Conservation (phyloP, 108 stramenopile genomes). For the Mayamaea pseudoterrestris region DNA sequence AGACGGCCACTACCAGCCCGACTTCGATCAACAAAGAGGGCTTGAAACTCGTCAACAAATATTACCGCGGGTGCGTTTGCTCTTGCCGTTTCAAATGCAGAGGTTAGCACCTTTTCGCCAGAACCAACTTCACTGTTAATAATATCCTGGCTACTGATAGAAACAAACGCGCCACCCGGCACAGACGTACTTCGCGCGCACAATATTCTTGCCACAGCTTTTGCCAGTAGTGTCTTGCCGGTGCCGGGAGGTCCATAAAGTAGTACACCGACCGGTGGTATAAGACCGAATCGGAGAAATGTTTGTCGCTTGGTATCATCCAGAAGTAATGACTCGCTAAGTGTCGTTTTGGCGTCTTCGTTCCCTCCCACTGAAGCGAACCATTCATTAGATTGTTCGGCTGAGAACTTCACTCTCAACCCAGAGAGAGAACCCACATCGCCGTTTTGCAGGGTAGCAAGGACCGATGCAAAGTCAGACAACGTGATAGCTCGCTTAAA, state of each 20-base stretch:
- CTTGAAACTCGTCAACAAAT: slow-evolving; percentile 80
- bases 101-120: slow-evolving; percentile 63
- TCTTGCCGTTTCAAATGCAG: slow-evolving; percentile 59
- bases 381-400: neutral
- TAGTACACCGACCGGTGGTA: slow-evolving; percentile 57
- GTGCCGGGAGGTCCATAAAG: slow-evolving; percentile 72
- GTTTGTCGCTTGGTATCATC: slow-evolving; percentile 35
- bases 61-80: slow-evolving; percentile 64
- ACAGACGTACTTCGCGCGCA: slow-evolving; percentile 7
- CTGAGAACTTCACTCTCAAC: slow-evolving; percentile 1
- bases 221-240: slow-evolving; percentile 80
- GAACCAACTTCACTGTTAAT: slow-evolving; percentile 61
- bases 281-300: slow-evolving; percentile 37
- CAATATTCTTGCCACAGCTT: slow-evolving; percentile 47
- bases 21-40: slow-evolving; percentile 58
- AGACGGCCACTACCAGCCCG: slow-evolving; percentile 44
- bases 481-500: neutral
- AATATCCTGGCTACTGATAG: slow-evolving; percentile 61
- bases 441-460: neutral
- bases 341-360: slow-evolving; percentile 50
- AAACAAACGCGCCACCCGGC: slow-evolving; percentile 51
- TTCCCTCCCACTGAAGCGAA: slow-evolving; percentile 69
- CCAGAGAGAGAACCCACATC: neutral
- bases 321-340: slow-evolving; percentile 63
- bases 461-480: slow-evolving; percentile 9